Percentiles rank a stretch among this genome's conserved stretches.
phyloP scores from a whole-genome alignment of 345 rosid species.

The Acer saccharum region DNA sequence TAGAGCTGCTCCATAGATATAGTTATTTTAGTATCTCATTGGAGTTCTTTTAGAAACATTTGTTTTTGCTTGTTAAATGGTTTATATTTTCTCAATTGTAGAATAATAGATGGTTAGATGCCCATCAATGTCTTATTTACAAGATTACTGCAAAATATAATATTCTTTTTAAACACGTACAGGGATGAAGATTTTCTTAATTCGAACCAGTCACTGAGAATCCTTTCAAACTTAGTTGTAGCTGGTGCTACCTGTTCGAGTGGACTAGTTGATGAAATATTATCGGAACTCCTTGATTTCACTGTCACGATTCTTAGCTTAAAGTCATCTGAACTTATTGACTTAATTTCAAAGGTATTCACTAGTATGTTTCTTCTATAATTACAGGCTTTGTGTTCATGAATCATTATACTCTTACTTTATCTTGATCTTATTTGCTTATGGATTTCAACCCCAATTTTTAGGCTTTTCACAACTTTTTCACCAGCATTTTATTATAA shows the following conservation, averaged over 20 bases:
- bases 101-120: neutral
- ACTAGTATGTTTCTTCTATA: neutral
- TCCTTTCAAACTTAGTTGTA: slow-evolving; percentile 83
- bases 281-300: slow-evolving; percentile 72
- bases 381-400: slow-evolving; percentile 10
- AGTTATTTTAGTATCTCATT: neutral
- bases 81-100: slow-evolving; percentile 15
- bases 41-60: slow-evolving; percentile 9
- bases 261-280: slow-evolving; percentile 60
- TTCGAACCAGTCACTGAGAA: slow-evolving; percentile 76
- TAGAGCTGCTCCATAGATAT: neutral
- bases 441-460: neutral
- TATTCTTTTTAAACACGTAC: slow-evolving; percentile 26
- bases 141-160: slow-evolving; percentile 18
- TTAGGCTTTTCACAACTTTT: neutral
- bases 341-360: slow-evolving; percentile 74
- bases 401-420: neutral
- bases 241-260: slow-evolving; percentile 63
- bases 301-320: slow-evolving; percentile 50
- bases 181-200: slow-evolving; percentile 72
- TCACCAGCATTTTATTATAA: neutral
- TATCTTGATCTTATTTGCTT: neutral
- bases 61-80: slow-evolving; percentile 7
- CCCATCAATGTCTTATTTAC: slow-evolving; percentile 8
- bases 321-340: slow-evolving; percentile 59